These are phyloP conservation scores for Erodium trifolium DNA, from an alignment of 441 rosid species.

Conservation along the genomic window DNA sequence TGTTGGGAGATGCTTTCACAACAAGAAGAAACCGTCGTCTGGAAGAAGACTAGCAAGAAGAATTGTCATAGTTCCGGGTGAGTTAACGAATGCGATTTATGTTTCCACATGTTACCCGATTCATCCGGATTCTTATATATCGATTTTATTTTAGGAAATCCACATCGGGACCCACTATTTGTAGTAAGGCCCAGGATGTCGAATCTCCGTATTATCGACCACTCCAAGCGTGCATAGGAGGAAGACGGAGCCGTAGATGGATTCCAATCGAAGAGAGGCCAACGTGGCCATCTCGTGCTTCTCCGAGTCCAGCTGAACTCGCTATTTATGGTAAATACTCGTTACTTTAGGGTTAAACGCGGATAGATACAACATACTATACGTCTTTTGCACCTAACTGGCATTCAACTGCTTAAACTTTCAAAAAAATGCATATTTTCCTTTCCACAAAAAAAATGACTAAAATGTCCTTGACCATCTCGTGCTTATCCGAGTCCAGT, in stretches of 20 bases:
- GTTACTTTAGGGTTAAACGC: too few species aligned
- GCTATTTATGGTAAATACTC: slow-evolving; percentile 50
- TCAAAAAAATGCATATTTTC: too few species aligned
- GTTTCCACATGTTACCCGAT: not conserved
- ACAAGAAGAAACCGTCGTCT: slow-evolving; percentile 91
- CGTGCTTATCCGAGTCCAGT: too few species aligned
- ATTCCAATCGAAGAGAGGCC: slow-evolving; percentile 58
- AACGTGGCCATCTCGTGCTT: slow-evolving; percentile 81
- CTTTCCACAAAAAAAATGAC: too few species aligned
- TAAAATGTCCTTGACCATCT: too few species aligned
- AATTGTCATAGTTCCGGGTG: slow-evolving; percentile 72
- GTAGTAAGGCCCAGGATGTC: slow-evolving; percentile 67
- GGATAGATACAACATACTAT: too few species aligned
- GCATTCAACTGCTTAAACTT: too few species aligned
- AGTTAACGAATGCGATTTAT: slow-evolving; percentile 17
- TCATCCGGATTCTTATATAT: slow-evolving; percentile 4
- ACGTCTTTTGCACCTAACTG: too few species aligned
- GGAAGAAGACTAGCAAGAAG: slow-evolving; percentile 79
- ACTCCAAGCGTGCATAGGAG: slow-evolving; percentile 75
- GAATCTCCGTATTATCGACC: slow-evolving; percentile 89
- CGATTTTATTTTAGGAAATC: slow-evolving; percentile 42
- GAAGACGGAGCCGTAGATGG: slow-evolving; percentile 79
- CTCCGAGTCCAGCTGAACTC: slow-evolving; percentile 69
- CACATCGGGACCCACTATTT: slow-evolving; percentile 60
- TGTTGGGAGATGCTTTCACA: slow-evolving; percentile 88